These are phyloP conservation scores for Begonia masoniana DNA, from an alignment of 306 rosid genomes.

Conservation along the genomic window DNA sequence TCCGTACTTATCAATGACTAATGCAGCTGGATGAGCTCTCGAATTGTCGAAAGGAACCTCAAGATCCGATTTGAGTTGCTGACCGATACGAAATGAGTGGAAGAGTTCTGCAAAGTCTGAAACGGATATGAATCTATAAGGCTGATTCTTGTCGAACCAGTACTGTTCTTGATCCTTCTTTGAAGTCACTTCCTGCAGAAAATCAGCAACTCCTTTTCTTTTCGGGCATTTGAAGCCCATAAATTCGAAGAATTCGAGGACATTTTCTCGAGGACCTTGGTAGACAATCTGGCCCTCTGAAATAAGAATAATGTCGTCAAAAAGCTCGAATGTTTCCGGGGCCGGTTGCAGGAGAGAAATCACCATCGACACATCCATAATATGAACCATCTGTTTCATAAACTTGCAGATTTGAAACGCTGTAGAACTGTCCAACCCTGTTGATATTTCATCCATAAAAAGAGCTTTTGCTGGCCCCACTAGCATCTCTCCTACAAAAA, in stretches of 20 bases:
- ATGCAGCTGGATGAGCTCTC: slow-evolving; percentile 48
- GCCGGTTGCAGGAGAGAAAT: slow-evolving; percentile 50
- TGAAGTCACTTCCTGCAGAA: slow-evolving; percentile 79
- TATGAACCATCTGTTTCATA: slow-evolving; percentile 84
- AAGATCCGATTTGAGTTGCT: slow-evolving; percentile 27
- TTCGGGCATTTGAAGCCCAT: slow-evolving; percentile 59
- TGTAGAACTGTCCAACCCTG: slow-evolving; percentile 87
- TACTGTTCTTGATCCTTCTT: slow-evolving; percentile 78
- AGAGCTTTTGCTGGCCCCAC: slow-evolving; percentile 80
- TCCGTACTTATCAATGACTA: slow-evolving; percentile 56
- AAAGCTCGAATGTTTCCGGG: slow-evolving; percentile 51
- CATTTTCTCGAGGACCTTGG: slow-evolving; percentile 57
- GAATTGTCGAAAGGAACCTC: slow-evolving; percentile 44
- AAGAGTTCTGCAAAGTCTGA: slow-evolving; percentile 37
- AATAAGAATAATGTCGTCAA: slow-evolving; percentile 44
- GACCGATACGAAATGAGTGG: slow-evolving; percentile 35
- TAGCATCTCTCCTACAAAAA: slow-evolving; percentile 64
- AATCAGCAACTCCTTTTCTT: slow-evolving; percentile 81
- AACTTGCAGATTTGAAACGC: slow-evolving; percentile 71
- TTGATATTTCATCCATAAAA: slow-evolving; percentile 84
- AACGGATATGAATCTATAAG: slow-evolving; percentile 44
- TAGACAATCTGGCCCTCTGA: slow-evolving; percentile 67
- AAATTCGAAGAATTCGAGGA: slow-evolving; percentile 51
- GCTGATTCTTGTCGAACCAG: slow-evolving; percentile 35
- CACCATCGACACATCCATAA: slow-evolving; percentile 57